These are phyloP conservation scores for Pleomassaria siparia DNA, from an alignment of 2,329 filamentous ascomycete species.

Conservation along the genomic window DNA sequence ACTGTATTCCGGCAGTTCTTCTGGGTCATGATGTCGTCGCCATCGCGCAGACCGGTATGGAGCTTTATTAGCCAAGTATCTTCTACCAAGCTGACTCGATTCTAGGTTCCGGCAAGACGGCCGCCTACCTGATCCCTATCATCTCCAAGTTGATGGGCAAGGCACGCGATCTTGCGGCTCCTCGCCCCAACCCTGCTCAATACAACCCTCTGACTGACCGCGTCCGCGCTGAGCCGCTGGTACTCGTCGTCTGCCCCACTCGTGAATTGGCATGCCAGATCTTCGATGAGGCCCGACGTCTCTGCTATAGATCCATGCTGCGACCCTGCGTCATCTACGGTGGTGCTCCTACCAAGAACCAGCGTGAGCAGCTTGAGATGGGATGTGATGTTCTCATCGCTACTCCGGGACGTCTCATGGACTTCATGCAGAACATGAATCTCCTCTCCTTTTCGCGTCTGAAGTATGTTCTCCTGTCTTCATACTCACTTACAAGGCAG, in stretches of 20 bases:
- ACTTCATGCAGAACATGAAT: conserved; percentile 75
- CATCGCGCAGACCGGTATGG: conserved; percentile 86
- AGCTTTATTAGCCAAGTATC: too few relatives aligned
- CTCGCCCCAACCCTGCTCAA: conserved; percentile 66
- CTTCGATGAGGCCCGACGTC: conserved; percentile 87
- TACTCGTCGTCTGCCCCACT: conserved; percentile 82
- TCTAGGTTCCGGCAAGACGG: conserved; percentile 92
- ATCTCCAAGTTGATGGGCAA: conserved; percentile 94
- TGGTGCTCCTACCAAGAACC: conserved; percentile 70
- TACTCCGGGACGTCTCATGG: conserved; percentile 81
- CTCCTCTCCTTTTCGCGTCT: conserved; percentile 73
- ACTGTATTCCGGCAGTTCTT: conserved; percentile 77
- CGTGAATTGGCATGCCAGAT: conserved; percentile 93
- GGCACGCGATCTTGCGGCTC: conserved; percentile 80
- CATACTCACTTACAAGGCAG: not conserved
- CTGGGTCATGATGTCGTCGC: conserved; percentile 80
- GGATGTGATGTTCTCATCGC: conserved; percentile 90
- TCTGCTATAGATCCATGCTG: conserved; percentile 94
- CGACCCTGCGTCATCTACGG: conserved; percentile 90
- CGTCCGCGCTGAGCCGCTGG: conserved; percentile 80
- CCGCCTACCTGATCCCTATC: conserved; percentile 86
- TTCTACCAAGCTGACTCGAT: conserved; percentile 4
- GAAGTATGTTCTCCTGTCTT: conserved; percentile 60
- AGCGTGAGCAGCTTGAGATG: conserved; percentile 71
- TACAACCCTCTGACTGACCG: conserved; percentile 55